Percentiles rank a stretch among this genome's conserved stretches.
Conservation (phyloP, 176 grass and related monocot genomes). For the Microstegium vimineum region DNA sequence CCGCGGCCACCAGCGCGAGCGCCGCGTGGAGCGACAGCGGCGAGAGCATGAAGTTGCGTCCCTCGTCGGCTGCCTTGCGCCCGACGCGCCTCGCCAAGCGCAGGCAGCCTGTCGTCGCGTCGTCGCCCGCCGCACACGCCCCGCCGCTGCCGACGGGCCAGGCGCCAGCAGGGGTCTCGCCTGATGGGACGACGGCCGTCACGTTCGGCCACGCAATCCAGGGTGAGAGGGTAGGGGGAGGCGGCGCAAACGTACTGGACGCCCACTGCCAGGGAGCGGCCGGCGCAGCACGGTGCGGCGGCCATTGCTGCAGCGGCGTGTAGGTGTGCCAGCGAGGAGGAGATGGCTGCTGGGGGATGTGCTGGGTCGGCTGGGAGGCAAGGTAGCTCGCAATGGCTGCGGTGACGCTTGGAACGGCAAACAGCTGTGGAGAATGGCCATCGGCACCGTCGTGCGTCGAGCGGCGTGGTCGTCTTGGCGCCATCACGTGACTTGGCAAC, state of each 20-base stretch:
- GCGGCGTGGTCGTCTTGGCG: not conserved
- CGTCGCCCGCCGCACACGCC: not conserved
- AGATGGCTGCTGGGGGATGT: not conserved
- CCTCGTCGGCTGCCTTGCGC: not conserved
- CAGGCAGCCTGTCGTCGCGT: not conserved
- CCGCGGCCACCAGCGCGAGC: constrained; percentile 24
- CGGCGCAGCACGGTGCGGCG: not conserved
- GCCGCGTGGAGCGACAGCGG: constrained; percentile 14
- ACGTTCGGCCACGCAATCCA: not conserved
- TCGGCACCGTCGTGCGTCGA: not conserved
- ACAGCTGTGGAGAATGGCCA: not conserved
- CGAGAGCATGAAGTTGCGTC: constrained; percentile 11
- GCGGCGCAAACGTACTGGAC: not conserved
- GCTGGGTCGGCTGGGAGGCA: not conserved
- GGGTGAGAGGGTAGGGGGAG: not conserved
- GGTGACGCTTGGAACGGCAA: not conserved
- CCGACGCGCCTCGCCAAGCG: not conserved
- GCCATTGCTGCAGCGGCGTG: not conserved
- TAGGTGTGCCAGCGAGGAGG: not conserved
- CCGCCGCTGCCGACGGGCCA: not conserved
- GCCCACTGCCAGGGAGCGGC: not conserved
- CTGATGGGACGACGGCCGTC: not conserved
- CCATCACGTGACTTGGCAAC: too few relatives aligned
- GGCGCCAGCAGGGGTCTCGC: not conserved
- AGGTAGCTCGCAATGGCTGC: not conserved